Conservation (phyloP, 306 rosid species). For the Inga oerstediana region DNA sequence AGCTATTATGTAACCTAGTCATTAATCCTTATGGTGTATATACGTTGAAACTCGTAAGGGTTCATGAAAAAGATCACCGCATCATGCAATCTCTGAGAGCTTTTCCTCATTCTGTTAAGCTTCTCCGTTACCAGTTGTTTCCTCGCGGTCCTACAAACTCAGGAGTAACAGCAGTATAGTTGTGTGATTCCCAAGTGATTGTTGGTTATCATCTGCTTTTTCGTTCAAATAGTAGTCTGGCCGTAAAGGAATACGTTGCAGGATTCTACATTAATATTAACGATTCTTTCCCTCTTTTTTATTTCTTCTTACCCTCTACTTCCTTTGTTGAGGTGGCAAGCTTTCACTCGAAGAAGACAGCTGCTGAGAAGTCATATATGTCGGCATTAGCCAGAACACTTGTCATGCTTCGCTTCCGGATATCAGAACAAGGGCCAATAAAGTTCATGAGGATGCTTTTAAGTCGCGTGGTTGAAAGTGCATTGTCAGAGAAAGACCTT, state of each 20-base stretch:
- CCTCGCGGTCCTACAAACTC: background rate
- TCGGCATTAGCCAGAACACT: conserved; percentile 71
- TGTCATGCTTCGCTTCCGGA: conserved; percentile 71
- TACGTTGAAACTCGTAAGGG: background rate
- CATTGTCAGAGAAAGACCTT: conserved; percentile 50
- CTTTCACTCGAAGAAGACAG: conserved; percentile 71
- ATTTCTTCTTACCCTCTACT: conserved; percentile 25
- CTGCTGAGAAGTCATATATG: conserved; percentile 82
- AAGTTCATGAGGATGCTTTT: conserved; percentile 72
- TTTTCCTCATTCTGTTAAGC: background rate
- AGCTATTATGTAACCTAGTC: conserved; percentile 7
- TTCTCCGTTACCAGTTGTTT: background rate
- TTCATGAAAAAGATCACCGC: conserved; percentile 4
- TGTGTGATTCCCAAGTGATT: background rate
- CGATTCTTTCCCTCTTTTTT: background rate
- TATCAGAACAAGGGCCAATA: conserved; percentile 73
- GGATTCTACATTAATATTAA: conserved; percentile 23
- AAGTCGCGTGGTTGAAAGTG: conserved; percentile 38
- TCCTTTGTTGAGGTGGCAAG: conserved; percentile 62
- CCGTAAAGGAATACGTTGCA: conserved; percentile 14
- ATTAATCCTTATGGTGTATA: background rate
- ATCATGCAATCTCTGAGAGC: background rate
- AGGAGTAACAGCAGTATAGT: background rate
- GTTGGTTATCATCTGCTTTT: background rate
- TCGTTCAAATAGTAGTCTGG: conserved; percentile 17